Conservation (phyloP, 352 stramenopile genomes). For the Phytophthora rubi region DNA sequence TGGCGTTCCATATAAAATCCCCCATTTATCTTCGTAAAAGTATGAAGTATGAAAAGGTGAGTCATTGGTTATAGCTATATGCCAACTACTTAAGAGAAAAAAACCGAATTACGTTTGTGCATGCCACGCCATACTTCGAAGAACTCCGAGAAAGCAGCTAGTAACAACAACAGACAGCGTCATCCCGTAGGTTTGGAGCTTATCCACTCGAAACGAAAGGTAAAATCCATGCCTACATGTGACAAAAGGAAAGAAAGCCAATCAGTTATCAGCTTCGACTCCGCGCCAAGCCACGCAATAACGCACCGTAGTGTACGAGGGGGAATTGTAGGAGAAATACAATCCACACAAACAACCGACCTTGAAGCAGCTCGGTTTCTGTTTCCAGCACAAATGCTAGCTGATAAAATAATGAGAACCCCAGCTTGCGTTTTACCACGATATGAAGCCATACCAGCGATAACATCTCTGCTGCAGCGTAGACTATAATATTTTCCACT, state of each 20-base stretch:
- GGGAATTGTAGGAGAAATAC: neutral
- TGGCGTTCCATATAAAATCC: too few relatives aligned
- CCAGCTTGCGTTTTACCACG: slow-evolving; percentile 5
- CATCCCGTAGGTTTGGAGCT: too few relatives aligned
- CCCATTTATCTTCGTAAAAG: too few relatives aligned
- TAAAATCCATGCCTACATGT: slow-evolving; percentile 1
- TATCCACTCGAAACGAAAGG: neutral
- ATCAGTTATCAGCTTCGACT: neutral
- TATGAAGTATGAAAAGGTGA: too few relatives aligned
- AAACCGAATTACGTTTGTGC: too few relatives aligned
- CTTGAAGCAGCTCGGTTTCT: slow-evolving; percentile 1
- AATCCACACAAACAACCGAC: slow-evolving; percentile 5
- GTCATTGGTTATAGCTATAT: too few relatives aligned
- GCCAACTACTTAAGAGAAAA: too few relatives aligned
- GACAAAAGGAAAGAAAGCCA: neutral
- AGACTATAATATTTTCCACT: neutral
- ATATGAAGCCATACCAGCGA: slow-evolving; percentile 1
- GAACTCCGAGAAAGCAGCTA: too few relatives aligned
- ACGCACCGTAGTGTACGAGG: slow-evolving; percentile 1
- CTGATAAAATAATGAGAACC: slow-evolving; percentile 8
- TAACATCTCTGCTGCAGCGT: neutral
- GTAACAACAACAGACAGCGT: too few relatives aligned
- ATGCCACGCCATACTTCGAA: too few relatives aligned
- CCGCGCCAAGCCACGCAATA: too few relatives aligned
- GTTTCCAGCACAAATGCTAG: slow-evolving; percentile 4